Evolutionary conservation across 202 grass and related monocot genomes (phyloP).

Genomic region (Carex sylvatica): DNA sequence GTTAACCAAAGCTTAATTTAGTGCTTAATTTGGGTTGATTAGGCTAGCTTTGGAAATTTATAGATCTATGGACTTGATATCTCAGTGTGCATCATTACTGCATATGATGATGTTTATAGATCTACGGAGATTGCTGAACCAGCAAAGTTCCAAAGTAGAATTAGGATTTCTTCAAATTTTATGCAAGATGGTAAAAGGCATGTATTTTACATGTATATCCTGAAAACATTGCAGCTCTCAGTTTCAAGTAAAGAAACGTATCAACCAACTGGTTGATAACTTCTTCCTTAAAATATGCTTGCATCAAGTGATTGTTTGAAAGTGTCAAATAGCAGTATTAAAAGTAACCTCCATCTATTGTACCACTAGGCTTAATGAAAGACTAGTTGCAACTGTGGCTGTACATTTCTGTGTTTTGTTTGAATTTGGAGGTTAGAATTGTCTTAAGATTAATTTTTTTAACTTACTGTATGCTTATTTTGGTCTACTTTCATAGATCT

Average conservation of each 20-base stretch:
- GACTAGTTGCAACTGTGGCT: not conserved
- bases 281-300: not conserved
- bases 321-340: not conserved
- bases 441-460: not conserved
- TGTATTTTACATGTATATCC: not conserved
- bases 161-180: not conserved
- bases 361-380: not conserved
- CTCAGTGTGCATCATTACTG: not conserved
- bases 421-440: not conserved
- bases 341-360: not conserved
- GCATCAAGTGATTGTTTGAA: not conserved
- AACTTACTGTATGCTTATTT: not conserved
- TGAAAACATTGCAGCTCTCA: constrained; percentile 7
- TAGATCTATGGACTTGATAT: not conserved
- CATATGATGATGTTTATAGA: not conserved
- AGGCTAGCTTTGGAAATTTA: not conserved
- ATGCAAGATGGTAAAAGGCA: not conserved
- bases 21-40: not conserved
- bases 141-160: not conserved
- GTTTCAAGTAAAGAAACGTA: not conserved
- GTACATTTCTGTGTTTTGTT: not conserved
- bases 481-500: not conserved
- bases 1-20: not conserved
- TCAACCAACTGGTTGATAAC: not conserved
- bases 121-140: not conserved